Percentiles rank a stretch among this genome's conserved stretches.
These are phyloP conservation scores for Penicillium aurantiogriseum DNA, from an alignment of 2,329 filamentous ascomycete species.

Conservation along the genomic window DNA sequence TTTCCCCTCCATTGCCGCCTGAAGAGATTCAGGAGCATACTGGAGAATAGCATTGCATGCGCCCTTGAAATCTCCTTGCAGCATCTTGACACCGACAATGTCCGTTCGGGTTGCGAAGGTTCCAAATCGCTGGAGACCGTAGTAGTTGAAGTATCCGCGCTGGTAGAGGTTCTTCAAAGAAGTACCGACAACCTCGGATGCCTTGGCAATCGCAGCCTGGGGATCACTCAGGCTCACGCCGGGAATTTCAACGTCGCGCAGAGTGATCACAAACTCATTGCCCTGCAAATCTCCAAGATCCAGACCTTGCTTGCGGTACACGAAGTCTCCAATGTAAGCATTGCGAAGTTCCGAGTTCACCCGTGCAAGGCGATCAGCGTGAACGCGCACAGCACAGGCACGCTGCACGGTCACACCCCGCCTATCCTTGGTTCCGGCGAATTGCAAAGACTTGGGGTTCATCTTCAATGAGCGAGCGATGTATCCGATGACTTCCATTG, in stretches of 20 bases:
- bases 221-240: slow-evolving; percentile 44
- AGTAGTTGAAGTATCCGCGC: slow-evolving; percentile 94
- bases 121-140: slow-evolving; percentile 94
- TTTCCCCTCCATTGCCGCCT: slow-evolving; percentile 52
- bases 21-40: slow-evolving; percentile 65
- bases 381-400: slow-evolving; percentile 64
- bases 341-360: slow-evolving; percentile 62
- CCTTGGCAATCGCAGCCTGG: slow-evolving; percentile 45
- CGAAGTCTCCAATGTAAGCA: slow-evolving; percentile 73
- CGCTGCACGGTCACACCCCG: slow-evolving; percentile 83
- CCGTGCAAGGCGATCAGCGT: slow-evolving; percentile 62
- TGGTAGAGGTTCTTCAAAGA: slow-evolving; percentile 66
- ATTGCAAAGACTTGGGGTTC: slow-evolving; percentile 66
- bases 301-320: slow-evolving; percentile 68
- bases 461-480: slow-evolving; percentile 71
- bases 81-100: slow-evolving; percentile 76
- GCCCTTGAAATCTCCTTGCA: slow-evolving; percentile 75
- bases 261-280: slow-evolving; percentile 89
- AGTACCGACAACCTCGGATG: slow-evolving; percentile 50
- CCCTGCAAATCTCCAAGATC: slow-evolving; percentile 80
- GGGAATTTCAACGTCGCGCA: slow-evolving; percentile 76
- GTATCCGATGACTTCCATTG: slow-evolving; percentile 82
- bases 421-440: slow-evolving; percentile 89
- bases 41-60: slow-evolving; percentile 75
- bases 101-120: slow-evolving; percentile 85